A percentile compares a stretch with the other conserved stretches of the same genome.
Conservation (phyloP, 73 alveolate species). For the Tetrahymena elliotti region DNA sequence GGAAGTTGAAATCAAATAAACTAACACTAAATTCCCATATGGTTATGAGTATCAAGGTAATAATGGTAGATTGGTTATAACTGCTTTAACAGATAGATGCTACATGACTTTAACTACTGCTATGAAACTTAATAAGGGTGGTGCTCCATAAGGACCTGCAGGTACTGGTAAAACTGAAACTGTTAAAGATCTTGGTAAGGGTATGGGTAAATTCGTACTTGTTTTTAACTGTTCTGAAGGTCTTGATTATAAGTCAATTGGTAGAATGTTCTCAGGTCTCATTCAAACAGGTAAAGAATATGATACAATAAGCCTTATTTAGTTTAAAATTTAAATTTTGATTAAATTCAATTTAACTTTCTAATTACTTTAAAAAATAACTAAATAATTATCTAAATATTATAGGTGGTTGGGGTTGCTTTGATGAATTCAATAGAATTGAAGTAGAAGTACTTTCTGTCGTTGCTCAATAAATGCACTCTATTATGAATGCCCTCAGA, state of each 20-base stretch:
- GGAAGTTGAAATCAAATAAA: constrained; percentile 79
- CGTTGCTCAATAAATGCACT: constrained; percentile 97
- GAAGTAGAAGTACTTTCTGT: constrained; percentile 99
- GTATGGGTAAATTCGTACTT: constrained; percentile 98
- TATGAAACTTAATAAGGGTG: constrained; percentile 98
- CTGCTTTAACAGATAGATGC: constrained; percentile 99
- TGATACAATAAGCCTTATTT: too few species aligned
- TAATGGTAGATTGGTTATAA: constrained; percentile 99
- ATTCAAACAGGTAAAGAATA: constrained; percentile 63
- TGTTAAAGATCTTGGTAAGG: constrained; percentile 98
- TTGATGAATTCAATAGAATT: constrained; percentile 99
- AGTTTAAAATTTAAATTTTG: too few species aligned
- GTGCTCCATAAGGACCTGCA: constrained; percentile 99
- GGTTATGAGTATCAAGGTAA: constrained; percentile 99
- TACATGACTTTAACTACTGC: constrained; percentile 97
- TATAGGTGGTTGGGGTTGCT: constrained; percentile 99
- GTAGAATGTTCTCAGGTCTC: constrained; percentile 98
- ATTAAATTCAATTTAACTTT: too few species aligned
- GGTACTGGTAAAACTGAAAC: constrained; percentile 99
- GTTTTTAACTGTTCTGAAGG: constrained; percentile 99
- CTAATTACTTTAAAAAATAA: not conserved
- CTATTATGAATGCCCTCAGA: constrained; percentile 80
- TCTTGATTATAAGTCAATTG: constrained; percentile 97
- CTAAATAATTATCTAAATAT: not conserved
- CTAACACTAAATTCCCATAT: constrained; percentile 87